These are phyloP conservation scores for Panicum hallii DNA, from an alignment of 202 grass and related monocot species.

Conservation along the genomic window DNA sequence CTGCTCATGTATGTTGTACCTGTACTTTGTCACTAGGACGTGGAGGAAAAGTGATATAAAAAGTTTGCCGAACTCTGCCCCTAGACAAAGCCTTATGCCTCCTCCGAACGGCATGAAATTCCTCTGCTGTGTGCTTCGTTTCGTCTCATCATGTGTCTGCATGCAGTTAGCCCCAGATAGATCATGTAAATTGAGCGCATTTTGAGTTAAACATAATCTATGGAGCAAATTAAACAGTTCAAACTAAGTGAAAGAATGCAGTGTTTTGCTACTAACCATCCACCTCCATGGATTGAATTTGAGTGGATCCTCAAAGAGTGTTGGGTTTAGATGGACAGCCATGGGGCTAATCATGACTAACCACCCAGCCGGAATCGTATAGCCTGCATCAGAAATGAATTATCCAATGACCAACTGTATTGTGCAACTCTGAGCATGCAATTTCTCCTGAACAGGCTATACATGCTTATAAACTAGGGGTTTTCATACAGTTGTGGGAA, in stretches of 20 bases:
- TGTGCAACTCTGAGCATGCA: no score
- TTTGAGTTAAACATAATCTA: no score
- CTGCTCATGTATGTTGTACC: neutral
- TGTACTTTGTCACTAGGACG: slow-evolving; percentile 48
- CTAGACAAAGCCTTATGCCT: slow-evolving; percentile 58
- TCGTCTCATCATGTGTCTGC: neutral
- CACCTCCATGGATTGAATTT: slow-evolving; percentile 78
- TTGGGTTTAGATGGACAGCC: slow-evolving; percentile 56
- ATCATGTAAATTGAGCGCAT: no score
- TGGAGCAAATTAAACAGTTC: no score
- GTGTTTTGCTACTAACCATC: slow-evolving; percentile 50
- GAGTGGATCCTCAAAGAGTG: slow-evolving; percentile 63
- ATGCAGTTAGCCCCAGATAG: neutral
- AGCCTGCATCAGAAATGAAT: slow-evolving; percentile 39
- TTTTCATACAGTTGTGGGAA: no score
- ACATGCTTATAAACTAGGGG: no score
- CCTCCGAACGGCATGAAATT: slow-evolving; percentile 68
- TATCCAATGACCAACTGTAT: neutral
- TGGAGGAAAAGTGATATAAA: slow-evolving; percentile 64
- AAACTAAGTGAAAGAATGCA: neutral
- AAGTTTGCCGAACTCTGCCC: slow-evolving; percentile 56
- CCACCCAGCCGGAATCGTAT: slow-evolving; percentile 74
- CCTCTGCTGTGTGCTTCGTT: slow-evolving; percentile 1
- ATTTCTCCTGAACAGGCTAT: no score
- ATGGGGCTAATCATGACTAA: slow-evolving; percentile 57